These are phyloP conservation scores for Cyclocybe cylindracea DNA, from an alignment of 768 basidiomycete genomes.

Conservation along the genomic window DNA sequence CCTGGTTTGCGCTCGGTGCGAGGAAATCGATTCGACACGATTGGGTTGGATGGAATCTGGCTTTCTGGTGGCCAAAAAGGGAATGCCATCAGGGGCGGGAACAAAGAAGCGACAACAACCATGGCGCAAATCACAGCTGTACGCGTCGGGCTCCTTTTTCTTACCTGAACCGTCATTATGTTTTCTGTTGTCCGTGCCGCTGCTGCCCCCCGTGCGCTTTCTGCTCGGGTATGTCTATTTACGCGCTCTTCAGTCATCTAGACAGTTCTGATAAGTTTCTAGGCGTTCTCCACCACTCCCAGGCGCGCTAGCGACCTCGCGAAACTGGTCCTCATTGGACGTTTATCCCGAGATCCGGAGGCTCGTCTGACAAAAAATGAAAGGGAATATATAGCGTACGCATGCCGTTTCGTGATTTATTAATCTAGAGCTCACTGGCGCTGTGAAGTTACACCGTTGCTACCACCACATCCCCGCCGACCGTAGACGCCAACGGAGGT, in stretches of 20 bases:
- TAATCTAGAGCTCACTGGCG: not conserved
- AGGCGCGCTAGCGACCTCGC: slow-evolving; percentile 63
- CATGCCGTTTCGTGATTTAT: slow-evolving; percentile 13
- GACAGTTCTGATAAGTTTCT: slow-evolving; percentile 3
- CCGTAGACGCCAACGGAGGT: slow-evolving; percentile 65
- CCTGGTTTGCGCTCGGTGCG: too few relatives aligned
- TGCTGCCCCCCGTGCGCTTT: slow-evolving; percentile 32
- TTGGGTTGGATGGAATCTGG: too few relatives aligned
- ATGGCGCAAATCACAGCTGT: not conserved
- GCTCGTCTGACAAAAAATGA: slow-evolving; percentile 66
- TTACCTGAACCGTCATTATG: slow-evolving; percentile 37
- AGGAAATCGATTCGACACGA: slow-evolving; percentile 1
- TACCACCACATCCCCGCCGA: slow-evolving; percentile 63
- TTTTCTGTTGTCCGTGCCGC: slow-evolving; percentile 47
- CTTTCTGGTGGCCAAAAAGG: too few relatives aligned
- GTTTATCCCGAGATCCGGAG: slow-evolving; percentile 72
- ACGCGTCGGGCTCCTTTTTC: not conserved
- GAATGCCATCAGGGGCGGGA: not conserved
- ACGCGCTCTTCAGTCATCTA: not conserved
- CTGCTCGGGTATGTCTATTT: slow-evolving; percentile 48
- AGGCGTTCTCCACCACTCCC: slow-evolving; percentile 69
- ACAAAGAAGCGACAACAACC: slow-evolving; percentile 17
- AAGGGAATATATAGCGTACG: slow-evolving; percentile 78
- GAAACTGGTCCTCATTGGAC: slow-evolving; percentile 78
- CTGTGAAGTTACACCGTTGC: slow-evolving; percentile 70